A percentile compares a stretch with the other conserved stretches of the same genome.
phyloP scores from a whole-genome alignment of 345 rosid genomes.

The Hibiscus syriacus region DNA sequence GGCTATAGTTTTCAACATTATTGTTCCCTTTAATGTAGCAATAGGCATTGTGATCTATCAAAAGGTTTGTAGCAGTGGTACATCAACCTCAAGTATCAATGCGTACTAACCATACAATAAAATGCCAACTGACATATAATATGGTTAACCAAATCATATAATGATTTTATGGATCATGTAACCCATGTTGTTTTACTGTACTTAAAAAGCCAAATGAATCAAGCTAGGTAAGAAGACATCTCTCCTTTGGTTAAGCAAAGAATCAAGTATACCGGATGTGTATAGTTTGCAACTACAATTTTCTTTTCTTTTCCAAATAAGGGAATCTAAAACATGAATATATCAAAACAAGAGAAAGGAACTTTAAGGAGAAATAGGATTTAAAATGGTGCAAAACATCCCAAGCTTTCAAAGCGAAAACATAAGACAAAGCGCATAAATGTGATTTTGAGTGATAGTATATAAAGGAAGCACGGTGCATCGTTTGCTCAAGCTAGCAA shows the following conservation, averaged over 20 bases:
- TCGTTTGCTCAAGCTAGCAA: background rate
- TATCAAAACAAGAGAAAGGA: background rate
- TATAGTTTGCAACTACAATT: too few species aligned
- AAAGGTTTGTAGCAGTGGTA: background rate
- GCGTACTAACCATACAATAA: background rate
- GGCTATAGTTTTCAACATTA: background rate
- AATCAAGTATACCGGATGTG: too few species aligned
- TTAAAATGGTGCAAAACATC: background rate
- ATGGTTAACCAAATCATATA: background rate
- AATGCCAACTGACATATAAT: background rate
- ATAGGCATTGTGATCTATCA: background rate
- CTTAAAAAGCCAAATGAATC: background rate
- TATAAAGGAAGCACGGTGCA: background rate
- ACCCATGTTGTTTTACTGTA: background rate
- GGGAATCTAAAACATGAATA: background rate
- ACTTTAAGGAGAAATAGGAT: background rate
- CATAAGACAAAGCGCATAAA: conserved; percentile 3
- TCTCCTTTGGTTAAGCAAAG: background rate
- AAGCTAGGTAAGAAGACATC: background rate
- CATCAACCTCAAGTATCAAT: background rate
- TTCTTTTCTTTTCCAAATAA: too few species aligned
- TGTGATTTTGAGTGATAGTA: background rate
- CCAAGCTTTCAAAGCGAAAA: background rate
- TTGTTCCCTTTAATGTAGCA: background rate
- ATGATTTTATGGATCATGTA: background rate